phyloP scores from a whole-genome alignment of 2,329 filamentous ascomycete species.

The Colletotrichum sp. region DNA sequence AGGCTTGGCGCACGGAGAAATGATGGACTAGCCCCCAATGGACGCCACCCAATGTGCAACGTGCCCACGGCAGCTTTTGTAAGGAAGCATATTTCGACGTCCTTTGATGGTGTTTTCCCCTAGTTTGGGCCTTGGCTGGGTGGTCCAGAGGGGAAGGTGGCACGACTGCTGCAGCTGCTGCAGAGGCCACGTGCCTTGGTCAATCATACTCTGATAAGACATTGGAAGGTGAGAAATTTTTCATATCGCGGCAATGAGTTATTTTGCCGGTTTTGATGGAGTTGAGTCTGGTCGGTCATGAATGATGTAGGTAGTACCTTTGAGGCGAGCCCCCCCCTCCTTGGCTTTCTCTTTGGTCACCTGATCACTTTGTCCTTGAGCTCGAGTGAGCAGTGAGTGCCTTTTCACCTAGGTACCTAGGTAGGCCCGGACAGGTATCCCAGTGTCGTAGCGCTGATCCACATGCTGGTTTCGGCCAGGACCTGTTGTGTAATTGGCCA shows the following conservation, averaged over 20 bases:
- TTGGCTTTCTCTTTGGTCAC: too few species aligned
- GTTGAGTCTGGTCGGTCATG: neutral
- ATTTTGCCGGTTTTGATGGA: neutral
- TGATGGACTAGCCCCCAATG: slow-evolving; percentile 8
- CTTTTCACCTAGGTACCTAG: too few species aligned
- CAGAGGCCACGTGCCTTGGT: slow-evolving; percentile 2
- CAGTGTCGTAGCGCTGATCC: neutral
- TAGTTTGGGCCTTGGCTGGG: neutral
- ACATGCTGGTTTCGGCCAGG: neutral
- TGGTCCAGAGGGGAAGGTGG: slow-evolving; percentile 13
- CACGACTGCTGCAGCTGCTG: neutral
- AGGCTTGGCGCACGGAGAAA: neutral
- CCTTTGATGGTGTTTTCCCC: neutral
- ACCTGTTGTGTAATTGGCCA: neutral
- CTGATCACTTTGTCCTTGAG: too few species aligned
- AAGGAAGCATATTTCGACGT: slow-evolving; percentile 11
- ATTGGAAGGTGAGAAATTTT: neutral
- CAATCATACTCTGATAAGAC: neutral
- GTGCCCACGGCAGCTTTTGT: neutral
- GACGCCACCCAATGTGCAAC: slow-evolving; percentile 7
- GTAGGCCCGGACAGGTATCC: too few species aligned
- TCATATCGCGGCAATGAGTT: neutral
- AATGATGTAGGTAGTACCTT: too few species aligned
- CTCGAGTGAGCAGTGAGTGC: too few species aligned
- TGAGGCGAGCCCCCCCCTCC: too few species aligned